Base-by-base conservation (phyloP, 2,329 filamentous ascomycete species). In the Colletotrichum ledebouriae region DNA sequence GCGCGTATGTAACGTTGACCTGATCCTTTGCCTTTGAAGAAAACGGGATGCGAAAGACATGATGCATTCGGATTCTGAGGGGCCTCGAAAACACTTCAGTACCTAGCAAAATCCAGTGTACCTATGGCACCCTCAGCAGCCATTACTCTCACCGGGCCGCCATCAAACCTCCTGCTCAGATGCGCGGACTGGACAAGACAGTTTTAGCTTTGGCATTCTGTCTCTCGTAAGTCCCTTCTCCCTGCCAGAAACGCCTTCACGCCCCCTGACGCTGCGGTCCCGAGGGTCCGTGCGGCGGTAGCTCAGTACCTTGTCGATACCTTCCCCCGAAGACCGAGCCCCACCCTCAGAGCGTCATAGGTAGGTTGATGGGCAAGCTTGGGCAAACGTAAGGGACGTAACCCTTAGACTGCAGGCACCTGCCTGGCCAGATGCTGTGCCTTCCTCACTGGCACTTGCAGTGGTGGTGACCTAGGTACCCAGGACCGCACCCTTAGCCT, bases 181-280 rank as follows among this genome's bases (percentile, higher is more conserved):
- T 29, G 25, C 20, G 20, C 47, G 39, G 44, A 20, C 25, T 12
- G 42, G 58, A 29, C 29, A 9, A 9, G 29, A 29, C 55, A 59
- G 61, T 59, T 68, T 65, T 65, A 68, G 65, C 65, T 68, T 68
- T 65, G 55, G 61, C 55, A 12, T 56, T 49, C n/a, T 13, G 61
- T 68, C 20, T 9, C 42, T 25, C 17, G 4, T 33, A 65, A 42
- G 65, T 68, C 61, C 46, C 53, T 25, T 55, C 46, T 20, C 53
- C 60, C 60, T 68, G 47, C 61, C 55, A 64, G 53, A 49, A 41
- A 68, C 65, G 47, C 41, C 17, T 20, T 22, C 12, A 2, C 33
- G 4, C 52, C 47, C 61, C 55, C 60, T 50, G 61, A 68, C 25
- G 34, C n/a, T 5, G 41, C 29, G 2, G 37, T 11, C 13, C 22